Evolutionary conservation across 108 stramenopile species (phyloP), one percentile per base, ranked within the genome.

Genomic region (Licmophora abbreviata): DNA sequence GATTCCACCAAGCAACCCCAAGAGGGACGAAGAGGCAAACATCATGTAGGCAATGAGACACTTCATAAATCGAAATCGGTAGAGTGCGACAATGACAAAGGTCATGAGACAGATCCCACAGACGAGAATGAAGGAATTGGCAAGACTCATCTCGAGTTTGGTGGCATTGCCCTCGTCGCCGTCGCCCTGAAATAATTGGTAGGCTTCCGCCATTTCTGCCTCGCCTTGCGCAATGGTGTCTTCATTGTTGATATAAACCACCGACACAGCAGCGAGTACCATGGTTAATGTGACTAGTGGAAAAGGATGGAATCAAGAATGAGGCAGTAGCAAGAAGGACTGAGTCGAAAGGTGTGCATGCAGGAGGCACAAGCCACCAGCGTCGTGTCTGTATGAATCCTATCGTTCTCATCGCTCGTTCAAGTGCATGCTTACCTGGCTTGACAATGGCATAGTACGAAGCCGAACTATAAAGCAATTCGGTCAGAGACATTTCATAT

Each of bases 111-210:
- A 73, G 41, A 98, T 88, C 8, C 75, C 81, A 6, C 69, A 56
- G 11, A 98, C 92, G 44, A 98, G 94, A 22, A 92, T 81, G 18
- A 98, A 59, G 11, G 92, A 91, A 85, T 98, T 98, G 36, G 90
- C 68, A 32, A 96, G 60, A 46, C 85, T 84, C 44, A 88, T 45
- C 22, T 60, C 81, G 9, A 88, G 6, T 8, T 77, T 66, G 38
- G 80, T 63, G 14, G 69, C 76, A 22, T 81, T 64, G 33, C 56
- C 65, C 12, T 64, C 69, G 9, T 63, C 56, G 20, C 65, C 64
- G 33, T 61, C 52, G 12, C 71, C 73, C 29, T 69, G 73, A 60
- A 65, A 89, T 27, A 80, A 68, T 43, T 80, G 71, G 44, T 90
- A 83, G 11, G 81, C 78, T 34, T 70, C 48, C 28, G 78, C 64